Percentiles rank a stretch among this genome's conserved stretches.
These are phyloP conservation scores for Aristolochia californica DNA, from an alignment of 164 flowering plant species.

Conservation along the genomic window DNA sequence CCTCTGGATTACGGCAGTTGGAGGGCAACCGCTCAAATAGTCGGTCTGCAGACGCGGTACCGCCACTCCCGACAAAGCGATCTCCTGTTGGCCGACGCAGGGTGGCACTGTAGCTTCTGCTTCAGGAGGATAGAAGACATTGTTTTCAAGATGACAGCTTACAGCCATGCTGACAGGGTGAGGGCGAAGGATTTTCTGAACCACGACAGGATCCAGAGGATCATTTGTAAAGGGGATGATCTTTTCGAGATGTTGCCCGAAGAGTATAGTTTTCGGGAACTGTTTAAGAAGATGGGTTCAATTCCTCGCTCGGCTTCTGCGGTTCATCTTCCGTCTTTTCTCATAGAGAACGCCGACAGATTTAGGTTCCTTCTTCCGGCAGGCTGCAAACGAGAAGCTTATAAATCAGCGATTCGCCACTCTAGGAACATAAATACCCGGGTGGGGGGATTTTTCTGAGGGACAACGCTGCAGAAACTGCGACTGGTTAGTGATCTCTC, in stretches of 20 bases:
- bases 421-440: too few species aligned
- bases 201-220: conserved; percentile 25
- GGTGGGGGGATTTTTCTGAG: too few species aligned
- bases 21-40: conserved; percentile 29
- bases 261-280: conserved; percentile 29
- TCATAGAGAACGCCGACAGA: conserved; percentile 31
- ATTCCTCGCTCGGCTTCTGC: conserved; percentile 30
- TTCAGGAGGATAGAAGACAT: conserved; percentile 25
- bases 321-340: conserved; percentile 33
- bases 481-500: too few species aligned
- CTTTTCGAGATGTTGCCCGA: conserved; percentile 45
- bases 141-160: conserved; percentile 40
- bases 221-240: conserved; percentile 31
- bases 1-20: conserved; percentile 36
- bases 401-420: too few species aligned
- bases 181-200: conserved; percentile 17
- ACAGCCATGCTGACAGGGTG: conserved; percentile 42
- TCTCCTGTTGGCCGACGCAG: conserved; percentile 29
- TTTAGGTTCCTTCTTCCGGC: conserved; percentile 40
- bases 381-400: conserved; percentile 19
- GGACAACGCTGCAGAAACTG: too few species aligned
- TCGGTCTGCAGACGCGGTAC: conserved; percentile 19
- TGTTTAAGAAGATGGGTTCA: conserved; percentile 37
- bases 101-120: conserved; percentile 52
- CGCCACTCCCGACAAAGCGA: conserved; percentile 29